A percentile compares a stretch with the other conserved stretches of the same genome.
These are phyloP conservation scores for carrot (Daucus carota) DNA, from an alignment of 129 eudicot genomes.

Conservation along the genomic window DH1_v3.0 NC_030389.2:13964001-13964500, in stretches of 20 bases:
- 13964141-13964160: not conserved
- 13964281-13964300: not conserved
- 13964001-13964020: too few species aligned
- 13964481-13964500: not conserved
- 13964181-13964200: not conserved
- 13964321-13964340: not conserved
- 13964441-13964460: not conserved
- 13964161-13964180: not conserved
- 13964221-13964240: not conserved
- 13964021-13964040: too few species aligned
- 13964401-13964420: not conserved
- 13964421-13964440: too few species aligned
- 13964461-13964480: not conserved
- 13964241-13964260: not conserved
- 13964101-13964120: not conserved
- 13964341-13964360: too few species aligned
- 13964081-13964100: not conserved
- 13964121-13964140: not conserved
- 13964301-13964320: not conserved
- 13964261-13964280: not conserved
- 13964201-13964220: not conserved
- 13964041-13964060: too few species aligned
- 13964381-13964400: not conserved
- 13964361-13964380: too few species aligned
- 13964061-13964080: not conserved